Base-by-base conservation (phyloP, 345 rosid species). In the Barbarea vulgaris region DNA sequence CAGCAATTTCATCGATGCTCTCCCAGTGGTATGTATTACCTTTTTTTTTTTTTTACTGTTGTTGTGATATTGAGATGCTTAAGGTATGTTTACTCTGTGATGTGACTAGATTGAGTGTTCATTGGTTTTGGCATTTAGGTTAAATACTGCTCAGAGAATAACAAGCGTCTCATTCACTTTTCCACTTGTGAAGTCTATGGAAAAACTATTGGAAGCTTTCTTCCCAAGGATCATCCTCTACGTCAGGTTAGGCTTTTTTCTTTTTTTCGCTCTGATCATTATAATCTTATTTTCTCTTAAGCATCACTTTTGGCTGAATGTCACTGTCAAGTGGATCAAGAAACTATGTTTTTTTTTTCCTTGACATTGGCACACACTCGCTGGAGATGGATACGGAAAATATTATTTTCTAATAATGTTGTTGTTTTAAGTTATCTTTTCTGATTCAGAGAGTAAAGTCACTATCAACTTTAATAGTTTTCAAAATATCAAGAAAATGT, bases 141-240 rank as follows among this genome's bases (percentile, higher is more conserved):
- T 25, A 96, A 96, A 73, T 96, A 96, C 81, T 96, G 99, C 79
- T 96, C 99, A 22, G 99, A 96, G 87, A 96, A 96, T 84, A 86
- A 69, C 83, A 96, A 96, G 86, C 98, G 99, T 79, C 80, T 96
- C 41, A 93, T 96, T 82, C 99, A 93, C 85, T 96, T 96, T 81
- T 96, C 99, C 5, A 96, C 99, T 27, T 96, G 99, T 79, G 99
- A 96, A 86, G 97, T 96, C 8, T 96, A 96, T 82, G 99, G 99
- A 18, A 96, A 96, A 85, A 96, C 99, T 5, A 89, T 96, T 11
- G 97, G 98, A 44, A 83, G 96, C 84, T 93, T 87, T 85, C 98
- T 96, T 80, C 98, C 99, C 0, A 96, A 89, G 81, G 97, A 93
- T 66, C 87, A 90, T 70, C 89, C 97, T 78, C 99, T 96, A 21